Conservation (phyloP, 2,329 filamentous ascomycete species). For the Aspergillus fructus region DNA sequence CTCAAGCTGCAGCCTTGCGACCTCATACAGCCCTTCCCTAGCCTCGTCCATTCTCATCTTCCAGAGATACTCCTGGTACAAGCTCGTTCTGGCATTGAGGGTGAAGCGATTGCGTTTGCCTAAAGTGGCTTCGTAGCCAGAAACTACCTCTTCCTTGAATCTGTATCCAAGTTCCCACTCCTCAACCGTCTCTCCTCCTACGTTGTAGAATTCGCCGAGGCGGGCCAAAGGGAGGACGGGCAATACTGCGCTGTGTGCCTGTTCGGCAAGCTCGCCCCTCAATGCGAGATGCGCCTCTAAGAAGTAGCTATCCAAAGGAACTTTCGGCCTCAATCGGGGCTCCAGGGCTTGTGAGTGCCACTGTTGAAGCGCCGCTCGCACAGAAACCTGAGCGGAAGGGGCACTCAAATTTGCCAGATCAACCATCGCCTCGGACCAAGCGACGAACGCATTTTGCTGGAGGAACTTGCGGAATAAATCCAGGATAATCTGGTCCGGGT, state of each 20-base stretch:
- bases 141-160: not conserved
- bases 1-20: not conserved
- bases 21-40: not conserved
- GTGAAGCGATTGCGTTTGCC: not conserved
- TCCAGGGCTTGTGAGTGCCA: not conserved
- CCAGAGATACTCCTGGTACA: not conserved
- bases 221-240: not conserved
- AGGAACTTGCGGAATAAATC: not conserved
- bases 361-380: not conserved
- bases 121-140: not conserved
- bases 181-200: not conserved
- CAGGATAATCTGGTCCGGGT: not conserved
- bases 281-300: not conserved
- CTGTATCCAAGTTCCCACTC: not conserved
- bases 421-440: not conserved
- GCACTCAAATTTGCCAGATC: not conserved
- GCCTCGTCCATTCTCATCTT: not conserved
- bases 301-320: not conserved
- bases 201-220: not conserved
- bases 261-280: not conserved
- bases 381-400: not conserved
- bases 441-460: not conserved
- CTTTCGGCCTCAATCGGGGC: not conserved
- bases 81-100: not conserved
- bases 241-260: not conserved